Base-by-base conservation (phyloP, 2,329 filamentous ascomycete species). In the Fusarium sp. region DNA sequence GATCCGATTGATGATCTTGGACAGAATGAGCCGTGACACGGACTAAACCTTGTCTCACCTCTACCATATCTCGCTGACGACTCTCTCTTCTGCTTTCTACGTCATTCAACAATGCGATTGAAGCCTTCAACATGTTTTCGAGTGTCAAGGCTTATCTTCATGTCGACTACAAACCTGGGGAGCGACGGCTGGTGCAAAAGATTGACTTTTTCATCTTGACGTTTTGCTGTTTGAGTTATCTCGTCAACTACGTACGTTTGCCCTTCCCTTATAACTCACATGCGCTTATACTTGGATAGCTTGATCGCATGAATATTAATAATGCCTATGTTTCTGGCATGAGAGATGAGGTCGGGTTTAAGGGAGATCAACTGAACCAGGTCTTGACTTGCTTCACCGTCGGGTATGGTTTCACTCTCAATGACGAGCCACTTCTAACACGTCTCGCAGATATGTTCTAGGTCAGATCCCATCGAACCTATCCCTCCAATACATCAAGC, bases 131-230 rank as follows among this genome's bases (percentile, higher is more conserved):
- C 2, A 73, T 73, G 71, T 29, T 64, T 6, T 71, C 76, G 3
- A 71, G 43, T 33, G 29, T 83, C n/a, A 77, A 79, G 62, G 77
- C 79, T 13, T 84, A 85, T 65, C 71, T 85, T n/a, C 73, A 80
- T 59, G 74, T 68, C 24, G 75, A 81, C 16, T 82, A 84, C 50
- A 78, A 80, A 29, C 82, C 83, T 0, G 83, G 82, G 3, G 85
- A 86, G 77, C 80, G 82, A 35, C 84, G 83, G 68, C 80, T 91
- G 33, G 82, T 92, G 7, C 85, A 84, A 45, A 91, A 90, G 82
- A 88, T 91, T 57, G 90, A 92, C 78, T 91, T 91, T 76, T 92
- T 91, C 81, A 91, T 92, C 74, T 80, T 92, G 52, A 90, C 88
- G 0, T 92, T 92, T 76, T 92, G 90, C 80, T 92, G 90, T 76